phyloP scores from a whole-genome alignment of 768 basidiomycete species.

The Suillus sp. region DNA sequence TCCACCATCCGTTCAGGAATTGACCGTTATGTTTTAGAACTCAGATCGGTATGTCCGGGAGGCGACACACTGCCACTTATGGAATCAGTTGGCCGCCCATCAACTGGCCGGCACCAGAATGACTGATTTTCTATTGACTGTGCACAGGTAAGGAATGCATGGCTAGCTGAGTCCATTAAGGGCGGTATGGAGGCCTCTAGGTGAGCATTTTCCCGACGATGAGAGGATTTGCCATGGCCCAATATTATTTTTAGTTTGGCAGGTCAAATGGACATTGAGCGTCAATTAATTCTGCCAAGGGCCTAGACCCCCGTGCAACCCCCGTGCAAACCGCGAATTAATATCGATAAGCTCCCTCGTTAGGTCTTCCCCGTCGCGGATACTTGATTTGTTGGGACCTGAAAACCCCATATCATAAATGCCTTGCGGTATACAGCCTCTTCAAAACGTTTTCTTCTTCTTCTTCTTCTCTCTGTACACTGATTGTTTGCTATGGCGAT shows the following conservation, averaged over 20 bases:
- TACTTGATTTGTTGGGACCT: constrained; percentile 6
- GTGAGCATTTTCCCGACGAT: no score
- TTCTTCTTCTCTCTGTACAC: background rate
- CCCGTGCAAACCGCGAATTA: background rate
- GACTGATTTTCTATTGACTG: no score
- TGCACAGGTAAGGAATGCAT: no score
- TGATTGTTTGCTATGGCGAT: background rate
- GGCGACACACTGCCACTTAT: no score
- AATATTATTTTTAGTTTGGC: no score
- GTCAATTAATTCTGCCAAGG: background rate
- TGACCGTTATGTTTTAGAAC: background rate
- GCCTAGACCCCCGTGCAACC: background rate
- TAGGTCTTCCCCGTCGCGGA: background rate
- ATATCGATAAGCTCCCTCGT: background rate
- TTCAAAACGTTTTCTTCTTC: background rate
- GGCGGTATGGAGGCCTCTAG: no score
- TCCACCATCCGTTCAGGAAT: background rate
- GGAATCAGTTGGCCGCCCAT: no score
- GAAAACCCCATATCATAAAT: background rate
- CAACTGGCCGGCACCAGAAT: no score
- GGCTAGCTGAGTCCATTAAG: no score
- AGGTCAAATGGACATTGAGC: background rate
- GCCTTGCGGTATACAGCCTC: background rate
- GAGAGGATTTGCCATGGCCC: no score
- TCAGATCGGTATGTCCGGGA: background rate